Evolutionary conservation across 2,329 filamentous ascomycete species (phyloP), one percentile per base, ranked within the genome.

Genomic region (Colletotrichum chlorophyti): DNA sequence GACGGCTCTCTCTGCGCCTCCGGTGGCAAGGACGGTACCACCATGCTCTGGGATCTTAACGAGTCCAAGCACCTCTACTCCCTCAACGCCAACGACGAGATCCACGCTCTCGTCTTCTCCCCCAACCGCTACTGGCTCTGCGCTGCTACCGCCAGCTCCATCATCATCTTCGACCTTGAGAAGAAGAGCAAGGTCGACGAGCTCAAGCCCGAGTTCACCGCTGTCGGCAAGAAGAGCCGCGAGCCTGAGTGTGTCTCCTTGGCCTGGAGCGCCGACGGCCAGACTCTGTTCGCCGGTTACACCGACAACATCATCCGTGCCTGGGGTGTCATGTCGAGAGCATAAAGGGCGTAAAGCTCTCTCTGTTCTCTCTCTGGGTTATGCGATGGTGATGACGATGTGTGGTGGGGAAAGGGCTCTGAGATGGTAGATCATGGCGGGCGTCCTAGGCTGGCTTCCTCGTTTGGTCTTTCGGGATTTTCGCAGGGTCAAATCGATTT

Each of bases 121-220:
- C 95, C 95, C 77, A 99, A 99, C 92, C 91, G 95, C 81, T 99
- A 99, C 92, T 99, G 95, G 95, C 90, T 99, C 71, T 99, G 95
- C 88, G 95, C 95, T 76, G 95, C 95, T 77, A 99, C 95, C 66
- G 87, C 92, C 76, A 91, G 87, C 83, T 93, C 88, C 87, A 98
- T 99, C 88, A 97, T 97, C 88, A 98, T 99, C 87, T 99, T 99
- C 84, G 95, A 99, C 77, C 89, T 99, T 70, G 95, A 99, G 92
- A 99, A 99, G 93, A 99, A 99, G 93, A 96, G 90, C 90, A 98
- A 97, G 91, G 94, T 98, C 76, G 94, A 98, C 74, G 95, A 98
- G 89, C 89, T 99, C 80, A 97, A 96, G 90, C 94, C 94, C 70
- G 95, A 99, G 80, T 96, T 95, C 85, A 85, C 93, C 76, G 87